phyloP scores from a whole-genome alignment of 2,329 filamentous ascomycete species.

The Phoma sp. region DNA sequence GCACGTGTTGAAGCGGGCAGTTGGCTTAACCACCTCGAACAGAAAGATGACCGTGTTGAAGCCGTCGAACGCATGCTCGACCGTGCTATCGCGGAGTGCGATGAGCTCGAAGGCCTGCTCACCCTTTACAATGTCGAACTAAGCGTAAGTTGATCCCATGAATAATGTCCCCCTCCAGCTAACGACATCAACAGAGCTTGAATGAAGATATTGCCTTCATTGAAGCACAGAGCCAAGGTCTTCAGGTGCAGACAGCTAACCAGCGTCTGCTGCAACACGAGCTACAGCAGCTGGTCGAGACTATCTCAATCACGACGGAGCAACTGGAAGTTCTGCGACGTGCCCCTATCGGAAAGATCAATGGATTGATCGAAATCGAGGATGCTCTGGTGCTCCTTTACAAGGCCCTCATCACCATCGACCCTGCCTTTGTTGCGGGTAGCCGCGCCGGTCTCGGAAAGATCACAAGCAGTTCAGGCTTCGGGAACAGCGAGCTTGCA shows the following conservation, averaged over 20 bases:
- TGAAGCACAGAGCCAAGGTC: constrained; percentile 93
- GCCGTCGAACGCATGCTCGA: constrained; percentile 88
- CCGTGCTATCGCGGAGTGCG: constrained; percentile 89
- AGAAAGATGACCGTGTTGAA: constrained; percentile 88
- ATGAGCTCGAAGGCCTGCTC: constrained; percentile 91
- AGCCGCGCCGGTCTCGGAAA: constrained; percentile 49
- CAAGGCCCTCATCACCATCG: constrained; percentile 92
- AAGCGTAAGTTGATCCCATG: constrained; percentile 66
- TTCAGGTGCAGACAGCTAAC: constrained; percentile 96
- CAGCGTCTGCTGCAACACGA: constrained; percentile 93
- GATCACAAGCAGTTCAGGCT: constrained; percentile 58
- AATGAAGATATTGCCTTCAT: constrained; percentile 97
- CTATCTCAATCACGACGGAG: constrained; percentile 81
- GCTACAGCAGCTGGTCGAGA: constrained; percentile 85
- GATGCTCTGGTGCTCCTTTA: constrained; percentile 79
- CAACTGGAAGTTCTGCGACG: constrained; percentile 77
- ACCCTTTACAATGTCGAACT: constrained; percentile 95
- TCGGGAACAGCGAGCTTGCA: constrained; percentile 75
- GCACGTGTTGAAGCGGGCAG: constrained; percentile 90
- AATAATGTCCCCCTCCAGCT: constrained; percentile 21
- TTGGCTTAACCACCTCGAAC: constrained; percentile 83
- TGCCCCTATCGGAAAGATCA: constrained; percentile 74
- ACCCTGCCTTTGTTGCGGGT: constrained; percentile 73
- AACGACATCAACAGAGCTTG: constrained; percentile 69
- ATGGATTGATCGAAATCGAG: constrained; percentile 81